These are phyloP conservation scores for Nitzschia sp. DNA, from an alignment of 108 stramenopile genomes.

Conservation along the genomic window DNA sequence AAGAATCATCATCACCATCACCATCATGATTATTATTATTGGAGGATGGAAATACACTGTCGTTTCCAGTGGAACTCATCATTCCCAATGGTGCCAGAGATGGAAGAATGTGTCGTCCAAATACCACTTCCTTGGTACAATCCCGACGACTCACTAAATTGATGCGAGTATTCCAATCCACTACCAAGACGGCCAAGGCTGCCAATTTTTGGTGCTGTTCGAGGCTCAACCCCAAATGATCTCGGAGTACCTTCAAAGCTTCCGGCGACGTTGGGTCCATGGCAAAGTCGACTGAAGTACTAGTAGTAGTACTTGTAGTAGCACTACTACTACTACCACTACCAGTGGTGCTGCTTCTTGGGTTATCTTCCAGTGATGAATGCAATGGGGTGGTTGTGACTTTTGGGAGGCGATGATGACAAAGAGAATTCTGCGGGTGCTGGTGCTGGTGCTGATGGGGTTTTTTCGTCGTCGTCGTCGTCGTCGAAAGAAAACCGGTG, in stretches of 20 bases:
- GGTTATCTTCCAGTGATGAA: too few species aligned
- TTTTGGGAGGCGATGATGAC: background rate
- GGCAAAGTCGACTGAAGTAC: slow-evolving; percentile 24
- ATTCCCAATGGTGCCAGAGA: slow-evolving; percentile 61
- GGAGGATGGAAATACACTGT: background rate
- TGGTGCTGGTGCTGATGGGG: background rate
- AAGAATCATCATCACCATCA: slow-evolving; percentile 7
- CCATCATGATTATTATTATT: background rate
- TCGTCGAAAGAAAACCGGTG: too few species aligned
- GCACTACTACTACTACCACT: background rate
- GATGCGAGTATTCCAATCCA: slow-evolving; percentile 82
- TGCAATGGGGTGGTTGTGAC: background rate
- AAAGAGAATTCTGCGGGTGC: background rate
- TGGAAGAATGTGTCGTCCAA: slow-evolving; percentile 81
- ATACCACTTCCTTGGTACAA: slow-evolving; percentile 62
- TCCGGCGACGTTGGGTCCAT: slow-evolving; percentile 44
- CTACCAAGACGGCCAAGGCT: slow-evolving; percentile 51
- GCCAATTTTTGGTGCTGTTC: slow-evolving; percentile 56
- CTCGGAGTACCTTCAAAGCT: slow-evolving; percentile 24
- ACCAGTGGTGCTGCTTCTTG: too few species aligned
- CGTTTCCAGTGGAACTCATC: background rate
- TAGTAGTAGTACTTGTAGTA: background rate
- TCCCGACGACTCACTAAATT: slow-evolving; percentile 83
- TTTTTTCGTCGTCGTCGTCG: too few species aligned
- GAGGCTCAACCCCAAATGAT: slow-evolving; percentile 25